Evolutionary conservation across 106 monocot genomes (phyloP).

Genomic region (Cymbidium sinense): DNA sequence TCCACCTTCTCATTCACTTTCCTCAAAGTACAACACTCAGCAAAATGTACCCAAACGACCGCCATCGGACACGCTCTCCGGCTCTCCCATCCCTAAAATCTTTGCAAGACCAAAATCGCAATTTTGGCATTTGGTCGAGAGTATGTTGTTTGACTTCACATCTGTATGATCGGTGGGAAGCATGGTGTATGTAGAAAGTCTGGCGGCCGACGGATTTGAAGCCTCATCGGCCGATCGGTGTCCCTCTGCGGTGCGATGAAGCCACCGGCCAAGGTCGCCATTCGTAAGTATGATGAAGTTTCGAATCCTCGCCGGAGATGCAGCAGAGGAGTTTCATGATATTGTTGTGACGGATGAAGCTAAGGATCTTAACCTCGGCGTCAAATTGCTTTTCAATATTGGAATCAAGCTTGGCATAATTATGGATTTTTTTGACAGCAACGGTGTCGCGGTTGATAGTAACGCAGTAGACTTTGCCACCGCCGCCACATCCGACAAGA

Average conservation of each 20-base stretch:
- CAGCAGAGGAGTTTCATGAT: constrained; percentile 78
- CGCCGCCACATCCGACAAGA: constrained; percentile 45
- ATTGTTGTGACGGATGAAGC: constrained; percentile 51
- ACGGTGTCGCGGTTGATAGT: not conserved
- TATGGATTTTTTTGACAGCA: constrained; percentile 46
- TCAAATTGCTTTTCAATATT: constrained; percentile 32
- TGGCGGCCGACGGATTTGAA: constrained; percentile 27
- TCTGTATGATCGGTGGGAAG: constrained; percentile 38
- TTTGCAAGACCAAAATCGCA: constrained; percentile 59
- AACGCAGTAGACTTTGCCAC: constrained; percentile 36
- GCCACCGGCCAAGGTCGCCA: constrained; percentile 62
- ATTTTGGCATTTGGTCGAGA: constrained; percentile 44
- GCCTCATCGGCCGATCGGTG: constrained; percentile 27
- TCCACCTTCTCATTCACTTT: constrained; percentile 73
- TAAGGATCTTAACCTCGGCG: constrained; percentile 36
- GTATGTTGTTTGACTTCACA: constrained; percentile 59
- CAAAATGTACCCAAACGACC: constrained; percentile 78
- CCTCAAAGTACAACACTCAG: constrained; percentile 41
- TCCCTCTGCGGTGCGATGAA: constrained; percentile 8
- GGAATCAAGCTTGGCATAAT: constrained; percentile 15
- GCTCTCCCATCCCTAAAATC: constrained; percentile 34
- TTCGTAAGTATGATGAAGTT: constrained; percentile 74
- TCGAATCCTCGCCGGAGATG: constrained; percentile 45
- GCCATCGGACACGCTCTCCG: constrained; percentile 31
- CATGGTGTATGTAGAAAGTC: constrained; percentile 51